Evolutionary conservation across 768 basidiomycete species (phyloP).

Genomic region (Mrakia hoshinonis): DNA sequence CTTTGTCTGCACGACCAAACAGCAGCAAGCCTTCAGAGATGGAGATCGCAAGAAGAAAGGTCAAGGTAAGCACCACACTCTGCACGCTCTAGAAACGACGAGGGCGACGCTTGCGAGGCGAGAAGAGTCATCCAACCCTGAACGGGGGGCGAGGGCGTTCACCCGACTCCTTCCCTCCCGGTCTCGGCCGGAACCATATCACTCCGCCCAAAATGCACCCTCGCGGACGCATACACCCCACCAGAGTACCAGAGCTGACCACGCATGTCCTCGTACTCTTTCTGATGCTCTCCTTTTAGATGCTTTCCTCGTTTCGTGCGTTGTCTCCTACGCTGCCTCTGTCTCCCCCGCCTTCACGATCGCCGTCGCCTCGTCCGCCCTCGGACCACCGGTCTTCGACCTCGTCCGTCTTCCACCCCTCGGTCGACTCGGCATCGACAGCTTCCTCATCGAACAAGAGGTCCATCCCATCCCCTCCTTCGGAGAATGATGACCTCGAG

Average conservation of each 20-base stretch:
- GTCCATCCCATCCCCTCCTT: constrained; percentile 22
- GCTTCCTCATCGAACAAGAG: neutral
- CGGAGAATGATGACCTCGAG: constrained; percentile 11
- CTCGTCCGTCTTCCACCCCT: neutral
- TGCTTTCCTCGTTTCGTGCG: constrained; percentile 19
- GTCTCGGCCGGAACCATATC: constrained; percentile 7
- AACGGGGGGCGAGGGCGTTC: neutral
- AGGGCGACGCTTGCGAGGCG: neutral
- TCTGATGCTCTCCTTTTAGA: neutral
- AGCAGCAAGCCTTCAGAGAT: neutral
- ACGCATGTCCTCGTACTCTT: neutral
- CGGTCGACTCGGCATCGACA: neutral
- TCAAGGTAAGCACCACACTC: constrained; percentile 15
- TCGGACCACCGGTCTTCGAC: neutral
- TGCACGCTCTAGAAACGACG: neutral
- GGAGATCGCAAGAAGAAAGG: constrained; percentile 22
- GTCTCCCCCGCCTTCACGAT: constrained; percentile 28
- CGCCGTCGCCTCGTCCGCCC: constrained; percentile 23
- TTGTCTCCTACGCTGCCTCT: constrained; percentile 26
- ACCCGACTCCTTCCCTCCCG: neutral
- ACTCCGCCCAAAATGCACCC: neutral
- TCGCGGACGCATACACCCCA: neutral
- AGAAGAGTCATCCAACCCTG: neutral
- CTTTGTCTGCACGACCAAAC: neutral
- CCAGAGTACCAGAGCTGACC: neutral